phyloP scores from a whole-genome alignment of 192 early-diverging fungal species.

The Podila epigama region DNA sequence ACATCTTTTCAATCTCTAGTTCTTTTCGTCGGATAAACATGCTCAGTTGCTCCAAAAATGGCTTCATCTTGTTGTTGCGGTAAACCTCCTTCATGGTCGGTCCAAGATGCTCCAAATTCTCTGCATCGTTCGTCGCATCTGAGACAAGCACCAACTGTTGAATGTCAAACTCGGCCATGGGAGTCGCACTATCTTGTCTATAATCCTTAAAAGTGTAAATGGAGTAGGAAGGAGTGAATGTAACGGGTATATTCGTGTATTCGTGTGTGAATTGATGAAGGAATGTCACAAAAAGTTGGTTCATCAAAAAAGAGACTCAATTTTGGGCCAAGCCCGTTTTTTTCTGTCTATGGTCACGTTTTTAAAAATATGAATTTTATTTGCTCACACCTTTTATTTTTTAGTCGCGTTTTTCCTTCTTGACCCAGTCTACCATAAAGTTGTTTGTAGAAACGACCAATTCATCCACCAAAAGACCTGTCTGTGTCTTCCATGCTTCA shows the following conservation, averaged over 20 bases:
- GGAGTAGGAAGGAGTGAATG: too few relatives aligned
- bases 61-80: constrained; percentile 82
- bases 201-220: too few relatives aligned
- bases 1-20: constrained; percentile 97
- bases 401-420: constrained; percentile 40
- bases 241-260: too few relatives aligned
- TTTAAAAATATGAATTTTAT: too few relatives aligned
- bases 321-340: too few relatives aligned
- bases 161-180: constrained; percentile 53
- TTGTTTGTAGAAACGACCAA: constrained; percentile 10
- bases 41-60: constrained; percentile 87
- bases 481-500: constrained; percentile 19
- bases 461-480: constrained; percentile 18
- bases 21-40: constrained; percentile 88
- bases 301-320: too few relatives aligned
- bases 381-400: too few relatives aligned
- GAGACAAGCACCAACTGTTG: constrained; percentile 54
- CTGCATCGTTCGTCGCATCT: constrained; percentile 60
- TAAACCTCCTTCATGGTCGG: constrained; percentile 91
- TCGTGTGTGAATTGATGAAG: too few relatives aligned
- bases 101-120: constrained; percentile 83
- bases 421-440: constrained; percentile 47
- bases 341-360: too few relatives aligned
- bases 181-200: too few relatives aligned
- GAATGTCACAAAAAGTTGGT: too few relatives aligned